Evolutionary conservation across 2,329 filamentous ascomycete genomes (phyloP).

Genomic region (Stagonosporopsis chrysanthemi): DNA sequence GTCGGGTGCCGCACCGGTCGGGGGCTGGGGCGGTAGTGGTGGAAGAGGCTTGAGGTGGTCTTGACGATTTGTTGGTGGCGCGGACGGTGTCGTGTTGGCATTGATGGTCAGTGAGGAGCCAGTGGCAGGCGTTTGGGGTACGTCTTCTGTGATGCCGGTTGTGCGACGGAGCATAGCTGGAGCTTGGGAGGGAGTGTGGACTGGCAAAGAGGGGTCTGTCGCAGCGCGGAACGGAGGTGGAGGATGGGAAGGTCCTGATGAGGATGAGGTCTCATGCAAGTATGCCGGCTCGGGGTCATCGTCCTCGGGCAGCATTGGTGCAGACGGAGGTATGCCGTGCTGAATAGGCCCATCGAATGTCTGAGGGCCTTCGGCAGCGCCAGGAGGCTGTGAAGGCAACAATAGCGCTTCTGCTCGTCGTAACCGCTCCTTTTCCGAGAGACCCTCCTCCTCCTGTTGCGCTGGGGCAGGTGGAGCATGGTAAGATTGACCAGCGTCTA

Average conservation of each 20-base stretch:
- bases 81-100: constrained; percentile 15
- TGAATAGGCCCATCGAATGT: constrained; percentile 50
- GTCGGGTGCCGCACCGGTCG: constrained; percentile 27
- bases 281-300: constrained; percentile 37
- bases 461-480: constrained; percentile 61
- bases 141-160: constrained; percentile 24
- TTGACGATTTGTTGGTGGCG: constrained; percentile 21
- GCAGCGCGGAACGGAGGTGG: constrained; percentile 36
- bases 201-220: constrained; percentile 22
- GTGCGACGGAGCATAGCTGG: constrained; percentile 25
- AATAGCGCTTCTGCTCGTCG: constrained; percentile 79
- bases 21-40: constrained; percentile 34
- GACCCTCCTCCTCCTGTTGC: constrained; percentile 62
- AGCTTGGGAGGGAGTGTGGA: constrained; percentile 12
- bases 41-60: constrained; percentile 29
- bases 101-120: constrained; percentile 39
- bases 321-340: constrained; percentile 43
- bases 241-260: constrained; percentile 32
- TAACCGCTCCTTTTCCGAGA: constrained; percentile 84
- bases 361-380: constrained; percentile 50
- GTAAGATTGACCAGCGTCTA: constrained; percentile 55
- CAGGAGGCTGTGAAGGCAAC: constrained; percentile 79
- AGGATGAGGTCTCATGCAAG: constrained; percentile 28
- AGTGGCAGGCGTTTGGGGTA: constrained; percentile 24
- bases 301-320: constrained; percentile 47